Evolutionary conservation across 2,329 filamentous ascomycete species (phyloP).

Genomic region (Cladobotryum protrusum): DNA sequence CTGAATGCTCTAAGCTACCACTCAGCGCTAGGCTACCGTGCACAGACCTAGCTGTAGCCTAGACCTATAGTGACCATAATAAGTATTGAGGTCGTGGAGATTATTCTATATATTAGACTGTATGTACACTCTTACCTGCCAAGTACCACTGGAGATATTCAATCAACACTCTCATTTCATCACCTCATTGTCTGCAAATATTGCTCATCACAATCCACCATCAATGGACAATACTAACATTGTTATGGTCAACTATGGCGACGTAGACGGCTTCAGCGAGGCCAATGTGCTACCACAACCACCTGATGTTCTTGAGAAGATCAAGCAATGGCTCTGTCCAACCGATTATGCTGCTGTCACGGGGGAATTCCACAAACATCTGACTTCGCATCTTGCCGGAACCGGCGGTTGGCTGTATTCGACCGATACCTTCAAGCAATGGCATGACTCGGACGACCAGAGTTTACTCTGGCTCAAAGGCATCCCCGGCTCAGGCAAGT

Average conservation of each 20-base stretch:
- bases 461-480: conserved; percentile 28
- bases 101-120: too few relatives aligned
- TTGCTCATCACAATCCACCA: too few relatives aligned
- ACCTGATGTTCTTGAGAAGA: conserved; percentile 9
- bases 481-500: conserved; percentile 35
- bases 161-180: too few relatives aligned
- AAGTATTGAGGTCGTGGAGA: too few relatives aligned
- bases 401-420: conserved; percentile 17
- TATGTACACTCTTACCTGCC: too few relatives aligned
- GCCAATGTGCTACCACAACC: conserved; percentile 9
- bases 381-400: conserved; percentile 14
- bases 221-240: conserved; percentile 1
- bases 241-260: conserved; percentile 1
- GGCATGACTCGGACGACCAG: conserved; percentile 9
- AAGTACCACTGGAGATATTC: too few relatives aligned
- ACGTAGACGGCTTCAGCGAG: conserved; percentile 5
- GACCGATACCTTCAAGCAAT: conserved; percentile 13
- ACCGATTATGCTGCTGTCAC: conserved; percentile 21
- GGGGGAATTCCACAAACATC: conserved; percentile 23
- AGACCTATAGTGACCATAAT: too few relatives aligned
- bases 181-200: too few relatives aligned
- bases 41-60: too few relatives aligned
- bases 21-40: too few relatives aligned
- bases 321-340: conserved; percentile 26
- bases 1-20: too few relatives aligned